Percentiles rank a stretch among this genome's conserved stretches.
Evolutionary conservation across 768 basidiomycete species (phyloP).

Genomic region (Panus rudis): DNA sequence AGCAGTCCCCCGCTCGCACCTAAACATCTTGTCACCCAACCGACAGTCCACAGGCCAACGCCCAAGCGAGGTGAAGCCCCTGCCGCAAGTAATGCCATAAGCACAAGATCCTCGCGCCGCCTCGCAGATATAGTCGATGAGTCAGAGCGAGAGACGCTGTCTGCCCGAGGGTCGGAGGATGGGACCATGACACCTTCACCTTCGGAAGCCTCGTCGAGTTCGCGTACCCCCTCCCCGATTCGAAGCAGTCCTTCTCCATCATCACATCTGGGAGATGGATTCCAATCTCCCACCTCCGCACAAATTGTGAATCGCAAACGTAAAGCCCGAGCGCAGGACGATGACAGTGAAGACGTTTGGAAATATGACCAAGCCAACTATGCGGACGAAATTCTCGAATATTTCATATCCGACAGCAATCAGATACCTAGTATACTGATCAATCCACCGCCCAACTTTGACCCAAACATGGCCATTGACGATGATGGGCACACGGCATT

Average conservation of each 20-base stretch:
- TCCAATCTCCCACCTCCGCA: conserved; percentile 28
- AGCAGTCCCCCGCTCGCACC: conserved; percentile 94
- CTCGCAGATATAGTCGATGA: conserved; percentile 40
- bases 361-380: conserved; percentile 60
- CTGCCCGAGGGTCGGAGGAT: conserved; percentile 75
- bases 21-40: conserved; percentile 83
- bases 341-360: conserved; percentile 41
- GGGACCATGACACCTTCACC: conserved; percentile 88
- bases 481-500: conserved; percentile 96
- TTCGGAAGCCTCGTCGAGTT: conserved; percentile 78
- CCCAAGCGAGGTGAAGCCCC: conserved; percentile 34
- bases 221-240: conserved; percentile 91
- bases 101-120: conserved; percentile 57
- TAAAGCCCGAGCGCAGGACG: conserved; percentile 27
- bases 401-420: conserved; percentile 96
- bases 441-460: conserved; percentile 83
- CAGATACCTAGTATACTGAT: conserved; percentile 85
- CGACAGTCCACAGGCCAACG: conserved; percentile 39
- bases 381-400: conserved; percentile 94
- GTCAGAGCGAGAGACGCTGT: conserved; percentile 56
- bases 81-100: conserved; percentile 26
- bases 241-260: conserved; percentile 48
- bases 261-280: conserved; percentile 33
- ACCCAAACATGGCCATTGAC: conserved; percentile 94
- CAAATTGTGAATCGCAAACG: conserved; percentile 42